Evolutionary conservation across 2,329 filamentous ascomycete genomes (phyloP), one percentile per base, ranked within the genome.

Genomic region (Pseudocercospora fijiensis): DNA sequence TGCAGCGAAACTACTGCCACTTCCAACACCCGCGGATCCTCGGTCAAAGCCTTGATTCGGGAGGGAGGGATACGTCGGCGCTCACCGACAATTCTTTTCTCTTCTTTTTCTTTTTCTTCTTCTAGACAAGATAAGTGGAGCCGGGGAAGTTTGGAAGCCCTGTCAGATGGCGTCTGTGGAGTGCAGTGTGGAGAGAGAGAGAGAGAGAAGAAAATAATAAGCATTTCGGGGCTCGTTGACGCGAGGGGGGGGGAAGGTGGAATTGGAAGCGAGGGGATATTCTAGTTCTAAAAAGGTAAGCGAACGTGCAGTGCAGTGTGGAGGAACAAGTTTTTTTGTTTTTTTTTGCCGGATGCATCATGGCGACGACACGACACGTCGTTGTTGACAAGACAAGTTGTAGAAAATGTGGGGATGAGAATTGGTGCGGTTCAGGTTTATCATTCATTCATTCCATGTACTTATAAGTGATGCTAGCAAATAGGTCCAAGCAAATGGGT

Each of bases 401-500:
- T 64, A 55, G 52, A n/a, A n/a, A n/a, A 8, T 60, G 56, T 30
- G 26, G n/a, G 16, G 13, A 10, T 16, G 16, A 20, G 26, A 10
- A 30, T 11, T 11, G 1, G n/a, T 37, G 5, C 53, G 28, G 60
- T 52, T 28, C 8, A 11, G 20, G 37, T n/a, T 49, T 13, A 26
- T 56, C 43, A n/a, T 4, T 58, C 56, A 45, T 45, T n/a, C 30
- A 51, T 43, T 9, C 28, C 22, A 22, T 51, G n/a, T 51, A 20
- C 33, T 30, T 33, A 6, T 27, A 22, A 26, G 27, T 20, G 20
- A 56, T 56, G 53, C 53, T 56, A 56, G 18, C 53, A 56, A 37
- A 18, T 37, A 56, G 41, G 53, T 56, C 26, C 53, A 56, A 55
- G 59, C 59, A 63, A 64, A 53, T 67, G 67, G 67, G 63, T 67